Percentiles rank a stretch among this genome's conserved stretches.
phyloP scores from a whole-genome alignment of 2,329 filamentous ascomycete genomes.

The Colletotrichum sp. region DNA sequence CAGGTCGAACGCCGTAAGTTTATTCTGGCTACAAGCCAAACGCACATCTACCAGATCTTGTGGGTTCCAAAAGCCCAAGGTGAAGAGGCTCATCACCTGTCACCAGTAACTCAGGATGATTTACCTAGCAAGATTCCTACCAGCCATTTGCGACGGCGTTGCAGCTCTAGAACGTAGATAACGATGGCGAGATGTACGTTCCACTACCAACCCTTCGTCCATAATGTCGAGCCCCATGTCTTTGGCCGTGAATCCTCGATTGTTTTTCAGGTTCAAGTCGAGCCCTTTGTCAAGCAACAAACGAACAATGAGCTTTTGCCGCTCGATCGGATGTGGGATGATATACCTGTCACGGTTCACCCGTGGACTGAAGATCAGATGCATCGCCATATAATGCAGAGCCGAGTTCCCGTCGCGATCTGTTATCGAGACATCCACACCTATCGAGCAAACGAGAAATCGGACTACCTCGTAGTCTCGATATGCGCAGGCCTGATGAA shows the following conservation, averaged over 20 bases:
- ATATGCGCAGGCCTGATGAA: not conserved
- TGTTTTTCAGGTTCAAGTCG: rapidly evolving
- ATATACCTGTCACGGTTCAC: no score
- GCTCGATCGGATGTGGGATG: not conserved
- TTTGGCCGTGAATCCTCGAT: not conserved
- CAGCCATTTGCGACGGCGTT: no score
- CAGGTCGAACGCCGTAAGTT: no score
- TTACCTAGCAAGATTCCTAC: no score
- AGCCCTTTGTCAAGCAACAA: not conserved
- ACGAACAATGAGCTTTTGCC: rapidly evolving
- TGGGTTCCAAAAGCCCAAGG: no score
- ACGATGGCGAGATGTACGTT: rapidly evolving
- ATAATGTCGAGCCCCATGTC: not conserved
- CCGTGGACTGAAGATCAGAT: not conserved
- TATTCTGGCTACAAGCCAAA: no score
- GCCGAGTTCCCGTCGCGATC: not conserved
- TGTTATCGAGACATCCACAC: rapidly evolving
- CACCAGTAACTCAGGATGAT: no score
- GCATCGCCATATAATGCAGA: not conserved
- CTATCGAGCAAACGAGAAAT: not conserved
- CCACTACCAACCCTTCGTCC: no score
- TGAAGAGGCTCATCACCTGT: no score
- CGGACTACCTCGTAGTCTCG: not conserved
- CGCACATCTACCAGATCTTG: no score
- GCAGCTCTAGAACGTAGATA: no score